Percentiles rank a stretch among this genome's conserved stretches.
Evolutionary conservation across 306 rosid genomes (phyloP).

Genomic region (Astragalus glycyphyllos): DNA sequence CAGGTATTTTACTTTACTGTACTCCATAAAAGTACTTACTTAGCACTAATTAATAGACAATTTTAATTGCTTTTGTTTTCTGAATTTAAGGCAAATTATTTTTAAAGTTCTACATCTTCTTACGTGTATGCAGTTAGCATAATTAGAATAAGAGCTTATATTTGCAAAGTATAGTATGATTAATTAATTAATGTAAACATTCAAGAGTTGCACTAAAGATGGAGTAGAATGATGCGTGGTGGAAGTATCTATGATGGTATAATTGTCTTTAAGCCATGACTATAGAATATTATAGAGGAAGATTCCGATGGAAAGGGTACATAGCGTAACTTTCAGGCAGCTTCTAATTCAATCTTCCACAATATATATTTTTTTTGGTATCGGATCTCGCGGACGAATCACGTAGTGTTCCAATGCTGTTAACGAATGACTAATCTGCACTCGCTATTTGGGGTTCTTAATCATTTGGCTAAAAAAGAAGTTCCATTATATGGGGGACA

Average conservation of each 20-base stretch:
- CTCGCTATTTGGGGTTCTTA: no score
- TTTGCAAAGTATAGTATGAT: neutral
- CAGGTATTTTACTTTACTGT: constrained; percentile 46
- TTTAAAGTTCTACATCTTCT: neutral
- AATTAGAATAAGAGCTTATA: neutral
- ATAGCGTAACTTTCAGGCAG: neutral
- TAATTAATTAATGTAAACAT: neutral
- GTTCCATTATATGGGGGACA: no score
- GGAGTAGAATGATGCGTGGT: neutral
- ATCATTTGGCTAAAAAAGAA: no score
- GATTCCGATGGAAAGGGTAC: neutral
- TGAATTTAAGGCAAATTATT: neutral
- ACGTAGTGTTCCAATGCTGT: no score
- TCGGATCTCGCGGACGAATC: no score
- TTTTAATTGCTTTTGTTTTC: neutral
- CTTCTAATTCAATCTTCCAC: no score
- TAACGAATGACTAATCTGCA: no score
- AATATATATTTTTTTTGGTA: no score
- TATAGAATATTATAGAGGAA: neutral
- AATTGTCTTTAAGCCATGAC: neutral
- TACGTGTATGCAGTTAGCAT: neutral
- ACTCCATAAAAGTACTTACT: neutral
- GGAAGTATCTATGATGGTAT: neutral
- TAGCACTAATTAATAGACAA: neutral
- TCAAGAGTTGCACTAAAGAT: no score